Conservation (phyloP, 2,329 filamentous ascomycete species). For the Alternaria hordeiaustralica region DNA sequence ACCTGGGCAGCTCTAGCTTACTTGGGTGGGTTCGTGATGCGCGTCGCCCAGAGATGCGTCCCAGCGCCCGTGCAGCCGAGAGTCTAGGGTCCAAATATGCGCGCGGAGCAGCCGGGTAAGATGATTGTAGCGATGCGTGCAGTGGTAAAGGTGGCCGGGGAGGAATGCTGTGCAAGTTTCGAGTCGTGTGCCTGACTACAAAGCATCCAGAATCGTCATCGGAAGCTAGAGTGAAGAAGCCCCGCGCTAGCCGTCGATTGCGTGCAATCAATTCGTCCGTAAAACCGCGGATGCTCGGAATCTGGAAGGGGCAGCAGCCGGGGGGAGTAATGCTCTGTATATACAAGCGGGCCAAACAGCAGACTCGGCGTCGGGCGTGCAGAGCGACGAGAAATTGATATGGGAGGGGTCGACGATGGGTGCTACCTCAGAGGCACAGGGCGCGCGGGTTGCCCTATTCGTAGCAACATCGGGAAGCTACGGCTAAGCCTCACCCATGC, state of each 20-base stretch:
- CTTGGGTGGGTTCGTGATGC: conserved; percentile 16
- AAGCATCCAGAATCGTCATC: conserved; percentile 28
- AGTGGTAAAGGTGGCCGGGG: conserved; percentile 7
- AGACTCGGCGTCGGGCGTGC: neutral
- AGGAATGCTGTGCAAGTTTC: conserved; percentile 3
- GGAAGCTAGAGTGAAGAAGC: conserved; percentile 12
- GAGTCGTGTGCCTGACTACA: conserved; percentile 18
- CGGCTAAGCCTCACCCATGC: conserved; percentile 12
- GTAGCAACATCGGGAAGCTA: conserved; percentile 13
- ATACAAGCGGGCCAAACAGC: neutral
- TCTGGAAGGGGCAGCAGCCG: neutral
- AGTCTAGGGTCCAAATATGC: conserved; percentile 10
- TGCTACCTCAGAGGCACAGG: conserved; percentile 5
- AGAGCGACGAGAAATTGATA: conserved; percentile 15
- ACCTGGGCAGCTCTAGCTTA: conserved; percentile 32
- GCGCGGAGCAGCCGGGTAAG: conserved; percentile 15
- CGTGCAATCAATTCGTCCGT: conserved; percentile 10
- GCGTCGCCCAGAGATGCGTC: conserved; percentile 15
- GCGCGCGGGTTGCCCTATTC: conserved; percentile 16
- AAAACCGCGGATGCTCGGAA: conserved; percentile 14
- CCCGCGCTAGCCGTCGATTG: conserved; percentile 15
- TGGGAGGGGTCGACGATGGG: conserved; percentile 14
- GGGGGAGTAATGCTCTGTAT: neutral
- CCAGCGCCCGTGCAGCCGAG: conserved; percentile 8
- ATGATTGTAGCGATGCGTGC: neutral